phyloP scores from a whole-genome alignment of 768 basidiomycete species.

The Tulasnella sp. region DNA sequence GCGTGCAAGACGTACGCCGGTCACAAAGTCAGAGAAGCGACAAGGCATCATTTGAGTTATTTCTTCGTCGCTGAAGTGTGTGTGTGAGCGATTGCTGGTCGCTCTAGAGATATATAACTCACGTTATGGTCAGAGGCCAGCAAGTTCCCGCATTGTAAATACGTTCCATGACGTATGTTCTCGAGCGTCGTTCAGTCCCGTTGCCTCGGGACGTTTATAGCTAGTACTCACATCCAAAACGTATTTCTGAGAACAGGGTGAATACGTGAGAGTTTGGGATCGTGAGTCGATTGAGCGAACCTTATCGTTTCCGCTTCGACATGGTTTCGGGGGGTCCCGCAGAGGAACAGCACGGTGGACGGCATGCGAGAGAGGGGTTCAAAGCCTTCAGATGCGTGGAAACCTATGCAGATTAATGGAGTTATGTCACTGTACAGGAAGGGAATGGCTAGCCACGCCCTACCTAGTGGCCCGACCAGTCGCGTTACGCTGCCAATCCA shows the following conservation, averaged over 20 bases:
- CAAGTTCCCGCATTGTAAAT: background rate
- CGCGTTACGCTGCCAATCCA: background rate
- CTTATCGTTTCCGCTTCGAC: background rate
- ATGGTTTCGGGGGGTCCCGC: background rate
- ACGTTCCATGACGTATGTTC: constrained; percentile 19
- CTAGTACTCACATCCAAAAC: constrained; percentile 17
- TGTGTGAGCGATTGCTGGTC: background rate
- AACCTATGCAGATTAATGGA: background rate
- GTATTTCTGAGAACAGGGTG: constrained; percentile 1
- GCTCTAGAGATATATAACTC: background rate
- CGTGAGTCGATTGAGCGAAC: background rate
- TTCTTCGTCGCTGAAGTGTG: constrained; percentile 6
- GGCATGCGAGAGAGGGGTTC: constrained; percentile 22
- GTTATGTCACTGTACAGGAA: background rate
- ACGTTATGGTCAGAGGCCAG: constrained; percentile 13
- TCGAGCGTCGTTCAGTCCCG: background rate
- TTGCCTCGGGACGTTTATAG: no score
- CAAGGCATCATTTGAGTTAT: constrained; percentile 25
- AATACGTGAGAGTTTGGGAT: no score
- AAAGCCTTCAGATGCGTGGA: constrained; percentile 19
- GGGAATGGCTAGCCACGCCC: background rate
- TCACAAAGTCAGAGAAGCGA: constrained; percentile 15
- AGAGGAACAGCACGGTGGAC: background rate
- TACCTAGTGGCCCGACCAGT: background rate
- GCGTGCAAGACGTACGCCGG: constrained; percentile 20